Conservation (phyloP, 2,329 filamentous ascomycete species). For the Cladosporium halotolerans region DNA sequence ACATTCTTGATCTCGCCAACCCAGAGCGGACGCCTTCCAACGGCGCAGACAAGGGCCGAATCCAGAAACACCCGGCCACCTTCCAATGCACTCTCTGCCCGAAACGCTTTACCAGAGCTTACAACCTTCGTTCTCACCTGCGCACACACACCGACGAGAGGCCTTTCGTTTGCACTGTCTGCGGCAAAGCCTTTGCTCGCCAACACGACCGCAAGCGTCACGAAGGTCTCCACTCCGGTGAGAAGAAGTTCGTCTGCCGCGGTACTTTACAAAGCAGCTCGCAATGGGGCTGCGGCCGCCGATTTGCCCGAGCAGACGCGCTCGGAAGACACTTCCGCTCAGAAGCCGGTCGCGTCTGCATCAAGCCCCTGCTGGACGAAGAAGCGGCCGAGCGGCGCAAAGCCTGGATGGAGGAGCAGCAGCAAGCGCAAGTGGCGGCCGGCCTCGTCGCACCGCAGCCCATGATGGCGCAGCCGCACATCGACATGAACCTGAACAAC, state of each 20-base stretch:
- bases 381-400: slow-evolving; percentile 79
- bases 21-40: slow-evolving; percentile 69
- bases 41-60: slow-evolving; percentile 63
- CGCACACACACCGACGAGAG: slow-evolving; percentile 96
- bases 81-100: slow-evolving; percentile 93
- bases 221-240: slow-evolving; percentile 89
- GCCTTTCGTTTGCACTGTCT: slow-evolving; percentile 94
- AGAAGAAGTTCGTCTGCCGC: slow-evolving; percentile 98
- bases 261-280: slow-evolving; percentile 77
- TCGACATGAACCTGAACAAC: slow-evolving; percentile 52
- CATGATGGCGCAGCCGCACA: slow-evolving; percentile 32
- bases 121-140: slow-evolving; percentile 90
- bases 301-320: slow-evolving; percentile 92
- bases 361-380: slow-evolving; percentile 94
- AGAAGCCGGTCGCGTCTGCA: slow-evolving; percentile 91
- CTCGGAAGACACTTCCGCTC: slow-evolving; percentile 80
- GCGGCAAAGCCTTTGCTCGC: slow-evolving; percentile 92
- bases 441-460: slow-evolving; percentile 30
- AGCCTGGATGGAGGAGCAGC: slow-evolving; percentile 54
- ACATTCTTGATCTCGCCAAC: slow-evolving; percentile 87
- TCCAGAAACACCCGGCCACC: slow-evolving; percentile 94
- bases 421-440: slow-evolving; percentile 47
- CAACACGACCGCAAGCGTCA: slow-evolving; percentile 97
- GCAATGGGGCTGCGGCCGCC: slow-evolving; percentile 86
- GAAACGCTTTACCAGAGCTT: slow-evolving; percentile 92